phyloP scores from a whole-genome alignment of 1,139 yeast genomes.

The Fermentozyma sake region DNA sequence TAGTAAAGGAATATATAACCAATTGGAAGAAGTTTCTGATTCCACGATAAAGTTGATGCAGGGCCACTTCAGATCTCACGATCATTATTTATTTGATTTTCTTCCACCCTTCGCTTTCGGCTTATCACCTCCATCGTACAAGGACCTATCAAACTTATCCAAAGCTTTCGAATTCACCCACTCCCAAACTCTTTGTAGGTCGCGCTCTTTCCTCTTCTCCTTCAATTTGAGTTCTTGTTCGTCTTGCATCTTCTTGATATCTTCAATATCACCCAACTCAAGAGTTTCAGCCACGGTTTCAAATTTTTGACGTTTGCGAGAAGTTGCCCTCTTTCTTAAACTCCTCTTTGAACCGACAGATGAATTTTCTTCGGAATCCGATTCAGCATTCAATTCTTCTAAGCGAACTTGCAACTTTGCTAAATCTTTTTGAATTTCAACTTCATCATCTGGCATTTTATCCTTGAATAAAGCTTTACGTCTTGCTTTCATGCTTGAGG shows the following conservation, averaged over 20 bases:
- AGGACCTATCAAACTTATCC: constrained; percentile 46
- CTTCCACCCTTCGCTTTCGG: constrained; percentile 16
- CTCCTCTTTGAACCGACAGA: constrained; percentile 14
- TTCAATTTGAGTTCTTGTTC: constrained; percentile 25
- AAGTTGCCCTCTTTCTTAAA: constrained; percentile 9
- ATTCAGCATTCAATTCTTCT: constrained; percentile 17
- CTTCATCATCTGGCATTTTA: constrained; percentile 38
- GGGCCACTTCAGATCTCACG: not conserved
- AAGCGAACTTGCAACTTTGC: constrained; percentile 15
- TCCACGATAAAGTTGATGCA: too few relatives aligned
- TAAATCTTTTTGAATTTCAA: constrained; percentile 19
- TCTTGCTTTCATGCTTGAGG: constrained; percentile 57
- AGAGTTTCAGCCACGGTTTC: constrained; percentile 24
- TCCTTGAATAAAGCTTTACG: constrained; percentile 46
- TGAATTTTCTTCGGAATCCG: constrained; percentile 15
- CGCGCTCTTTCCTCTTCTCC: constrained; percentile 33
- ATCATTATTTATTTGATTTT: constrained; percentile 1
- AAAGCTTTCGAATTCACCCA: constrained; percentile 62
- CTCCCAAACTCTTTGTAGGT: constrained; percentile 43
- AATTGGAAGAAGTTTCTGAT: too few relatives aligned
- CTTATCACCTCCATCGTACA: constrained; percentile 61
- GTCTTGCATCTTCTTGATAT: constrained; percentile 23
- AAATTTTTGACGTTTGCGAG: constrained; percentile 21
- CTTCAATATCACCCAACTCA: constrained; percentile 25
- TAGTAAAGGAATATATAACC: too few relatives aligned